Evolutionary conservation across 208 protist species (phyloP), one percentile per base, ranked within the genome.

Genomic region (Leishmania martiniquensis): DNA sequence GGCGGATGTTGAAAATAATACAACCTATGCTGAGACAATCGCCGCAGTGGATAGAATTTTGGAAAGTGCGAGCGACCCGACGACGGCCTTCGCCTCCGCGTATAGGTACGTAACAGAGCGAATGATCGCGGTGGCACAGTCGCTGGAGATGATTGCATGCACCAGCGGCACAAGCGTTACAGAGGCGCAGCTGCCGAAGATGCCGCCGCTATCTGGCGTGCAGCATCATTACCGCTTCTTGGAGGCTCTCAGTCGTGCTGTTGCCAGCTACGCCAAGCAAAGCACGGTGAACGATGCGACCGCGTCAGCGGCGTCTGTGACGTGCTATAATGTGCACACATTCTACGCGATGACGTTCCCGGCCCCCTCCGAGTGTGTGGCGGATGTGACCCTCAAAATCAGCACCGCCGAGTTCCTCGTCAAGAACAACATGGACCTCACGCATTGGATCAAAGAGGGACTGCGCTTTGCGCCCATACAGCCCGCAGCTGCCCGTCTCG

Each of bases 371-470:
- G 55, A 54, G n/a, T 47, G 76, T 4, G 52, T 51, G 13, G 80
- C 75, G 15, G 78, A 72, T 25, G 85, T 90, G 17, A 71, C 66
- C 15, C 68, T 95, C 10, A 89, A 88, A 44, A 42, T 84, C 9
- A 84, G 87, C 47, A 91, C 89, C 12, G 80, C 83, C 9, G 81
- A 82, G 65, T 95, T 95, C 55, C 73, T 95, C 37, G 79, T 69
- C n/a, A 80, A 85, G n/a, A 89, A 93, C 81, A 59, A 86, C 32
- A 89, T 95, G 77, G 88, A 95, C 68, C 77, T 92, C 51, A 91
- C 85, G 74, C 68, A 75, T 20, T 95, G 91, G 91, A 57, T 93
- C 2, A 51, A 70, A 12, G 79, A 90, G 3, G 84, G 89, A 25
- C 77, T 95, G n/a, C 86, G 76, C 49, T 90, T 89, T 75, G 57